Evolutionary conservation across 2,329 filamentous ascomycete genomes (phyloP).

Genomic region (Ophiostoma sp.): DNA sequence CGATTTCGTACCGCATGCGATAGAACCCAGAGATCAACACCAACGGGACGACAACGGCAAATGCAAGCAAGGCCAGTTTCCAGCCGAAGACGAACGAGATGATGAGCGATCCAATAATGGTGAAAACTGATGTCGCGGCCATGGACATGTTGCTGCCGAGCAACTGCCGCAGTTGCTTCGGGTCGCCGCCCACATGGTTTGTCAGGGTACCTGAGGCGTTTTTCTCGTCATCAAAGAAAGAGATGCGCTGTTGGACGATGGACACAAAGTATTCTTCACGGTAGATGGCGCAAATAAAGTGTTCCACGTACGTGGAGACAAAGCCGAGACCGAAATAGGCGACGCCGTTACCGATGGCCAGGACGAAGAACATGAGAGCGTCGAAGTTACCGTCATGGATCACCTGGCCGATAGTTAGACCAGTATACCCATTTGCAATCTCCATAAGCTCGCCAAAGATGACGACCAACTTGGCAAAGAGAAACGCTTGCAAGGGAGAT

Average conservation of each 20-base stretch:
- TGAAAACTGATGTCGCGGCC: conserved; percentile 63
- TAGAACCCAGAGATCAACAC: conserved; percentile 41
- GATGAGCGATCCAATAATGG: conserved; percentile 61
- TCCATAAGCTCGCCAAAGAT: conserved; percentile 12
- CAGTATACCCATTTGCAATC: background rate
- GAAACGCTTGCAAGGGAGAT: conserved; percentile 50
- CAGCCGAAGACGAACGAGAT: conserved; percentile 72
- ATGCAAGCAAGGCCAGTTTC: conserved; percentile 68
- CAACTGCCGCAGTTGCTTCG: conserved; percentile 61
- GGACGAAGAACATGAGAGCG: conserved; percentile 63
- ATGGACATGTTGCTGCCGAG: conserved; percentile 65
- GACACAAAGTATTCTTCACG: conserved; percentile 61
- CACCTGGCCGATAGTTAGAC: background rate
- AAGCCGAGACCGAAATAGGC: conserved; percentile 55
- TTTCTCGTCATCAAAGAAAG: conserved; percentile 61
- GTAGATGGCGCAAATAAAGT: conserved; percentile 53
- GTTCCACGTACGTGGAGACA: conserved; percentile 44
- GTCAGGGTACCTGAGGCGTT: conserved; percentile 62
- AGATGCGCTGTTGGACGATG: conserved; percentile 58
- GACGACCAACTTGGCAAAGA: conserved; percentile 54
- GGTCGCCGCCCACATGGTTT: conserved; percentile 55
- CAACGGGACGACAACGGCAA: conserved; percentile 38
- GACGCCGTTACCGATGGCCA: conserved; percentile 55
- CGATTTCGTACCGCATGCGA: conserved; percentile 54
- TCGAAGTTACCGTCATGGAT: conserved; percentile 50